Evolutionary conservation across 2,329 filamentous ascomycete species (phyloP), one percentile per base, ranked within the genome.

Genomic region (Aspergillus luchuensis): DNA sequence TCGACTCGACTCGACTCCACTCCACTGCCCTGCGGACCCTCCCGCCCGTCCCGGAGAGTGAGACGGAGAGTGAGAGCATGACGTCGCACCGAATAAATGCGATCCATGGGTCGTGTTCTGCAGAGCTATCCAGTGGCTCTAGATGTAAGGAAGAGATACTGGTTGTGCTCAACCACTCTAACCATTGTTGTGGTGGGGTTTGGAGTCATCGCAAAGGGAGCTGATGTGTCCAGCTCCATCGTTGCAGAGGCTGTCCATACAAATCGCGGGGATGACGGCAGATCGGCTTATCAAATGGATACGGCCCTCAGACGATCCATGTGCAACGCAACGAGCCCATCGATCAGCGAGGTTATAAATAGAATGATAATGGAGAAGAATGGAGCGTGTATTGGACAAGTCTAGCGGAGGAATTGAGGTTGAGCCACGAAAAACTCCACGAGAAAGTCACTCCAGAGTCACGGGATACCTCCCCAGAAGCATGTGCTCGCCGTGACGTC

Each of bases 401-500:
- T 15, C 15, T 21, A 7, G n/a, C 15, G 47, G 25, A 28, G 25
- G 21, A 28, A 30, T 28, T 28, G 13, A 7, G 6, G 28, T 28
- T 30, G 25, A 49, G 39, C 8, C 17, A 21, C 19, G 15, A 17
- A 21, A n/a, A 19, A 1, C 5, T 13, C 41, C n/a, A 36, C 33
- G 33, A 36, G 33, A 36, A 43, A 23, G 41, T 45, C 19, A 45
- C 41, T 19, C 19, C 19, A 11, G 8, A 6, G 36, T n/a, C n/a
- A 39, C 21, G n/a, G 19, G 36, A 11, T n/a, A 15, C 36, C 28
- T 15, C 10, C 28, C 33, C 33, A 11, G 4, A 36, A 39, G 33
- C 50, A 53, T 53, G 51, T 41, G 51, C 51, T 43, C 21, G 33
- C 51, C 11, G 33, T 53, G 51, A 53, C 51, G 51, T 53, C 51